Evolutionary conservation across 495 filamentous ascomycete species (phyloP).

Genomic region (Aspergillus cavernicola): DNA sequence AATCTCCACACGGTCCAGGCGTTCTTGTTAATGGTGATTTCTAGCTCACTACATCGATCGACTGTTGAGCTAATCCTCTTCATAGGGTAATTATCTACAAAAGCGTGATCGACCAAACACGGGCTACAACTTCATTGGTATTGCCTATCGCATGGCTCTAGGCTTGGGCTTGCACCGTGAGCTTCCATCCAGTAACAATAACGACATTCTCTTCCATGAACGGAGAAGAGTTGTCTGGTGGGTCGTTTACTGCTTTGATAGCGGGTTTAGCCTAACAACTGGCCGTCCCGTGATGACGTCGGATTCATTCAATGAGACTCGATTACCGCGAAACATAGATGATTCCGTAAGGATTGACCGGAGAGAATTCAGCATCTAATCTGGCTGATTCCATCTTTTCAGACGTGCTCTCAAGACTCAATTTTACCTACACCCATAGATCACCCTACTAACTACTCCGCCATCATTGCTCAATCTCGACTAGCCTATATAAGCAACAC

Average conservation of each 20-base stretch:
- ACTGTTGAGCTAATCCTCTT: too few relatives aligned
- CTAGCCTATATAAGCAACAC: conserved; percentile 19
- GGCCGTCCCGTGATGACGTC: conserved; percentile 21
- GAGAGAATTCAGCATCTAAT: background rate
- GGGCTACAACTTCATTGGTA: conserved; percentile 28
- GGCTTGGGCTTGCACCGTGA: conserved; percentile 45
- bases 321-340: conserved; percentile 22
- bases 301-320: conserved; percentile 24
- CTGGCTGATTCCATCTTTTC: too few relatives aligned
- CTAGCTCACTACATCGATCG: too few relatives aligned
- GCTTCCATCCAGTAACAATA: background rate
- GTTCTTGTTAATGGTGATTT: conserved; percentile 21
- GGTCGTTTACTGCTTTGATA: conserved; percentile 28
- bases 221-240: conserved; percentile 21
- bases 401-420: too few relatives aligned
- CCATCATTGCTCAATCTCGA: conserved; percentile 20
- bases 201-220: conserved; percentile 15
- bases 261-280: conserved; percentile 25
- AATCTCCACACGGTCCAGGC: conserved; percentile 22
- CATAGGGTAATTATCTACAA: conserved; percentile 23
- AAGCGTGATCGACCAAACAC: conserved; percentile 24
- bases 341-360: conserved; percentile 13
- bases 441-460: conserved; percentile 21
- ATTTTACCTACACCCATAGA: too few relatives aligned
- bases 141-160: conserved; percentile 43